Base-by-base conservation (phyloP, 805 yeast species). In the Cyberlindnera galapagoensis region DNA sequence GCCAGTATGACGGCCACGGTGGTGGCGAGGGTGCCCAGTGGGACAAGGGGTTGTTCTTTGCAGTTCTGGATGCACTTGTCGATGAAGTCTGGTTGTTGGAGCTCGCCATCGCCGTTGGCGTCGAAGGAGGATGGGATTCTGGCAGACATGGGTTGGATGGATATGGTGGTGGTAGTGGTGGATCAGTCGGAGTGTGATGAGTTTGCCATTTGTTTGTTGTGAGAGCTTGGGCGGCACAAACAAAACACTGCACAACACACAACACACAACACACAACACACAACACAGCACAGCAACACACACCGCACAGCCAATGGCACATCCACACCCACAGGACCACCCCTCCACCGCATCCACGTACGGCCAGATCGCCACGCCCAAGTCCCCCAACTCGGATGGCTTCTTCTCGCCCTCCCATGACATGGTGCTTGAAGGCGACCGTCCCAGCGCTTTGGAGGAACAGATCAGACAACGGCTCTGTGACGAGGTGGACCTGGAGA, bases 1-100 rank as follows among this genome's bases (percentile, higher is more conserved):
- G 96, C 94, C 43, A 87, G 61, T 0, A 71, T 60, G 20, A 88
- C 84, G 0, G 96, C 95, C 4, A 78, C 83, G 7, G 82, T 71
- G 3, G 97, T 88, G 28, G 80, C 74, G 4, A 81, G 51, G 11
- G 83, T 67, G 2, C 96, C 96, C 6, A 86, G 35, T 1, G 97
- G 96, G 1, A 88, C 96, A 9, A 83, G 60, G 2, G 97, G 97
- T 52, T 88, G 95, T 56, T 86, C 81, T 51, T 78, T 82, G 39
- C 83, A 76, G 46, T 81, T 74, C 52, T 58, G 67, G 18, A 67
- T 51, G 46, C 81, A 66, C 50, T 73, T 77, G 31, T 78, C 75
- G 27, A 76, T 44, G 36, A 79, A 67, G 32, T 68, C 56, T 51
- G 67, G 52, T 30, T 58, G 59, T 31, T 67, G 62, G 30, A 56